A percentile compares a stretch with the other conserved stretches of the same genome.
Conservation (phyloP, 306 rosid genomes). For the Rubus parviflorus region DNA sequence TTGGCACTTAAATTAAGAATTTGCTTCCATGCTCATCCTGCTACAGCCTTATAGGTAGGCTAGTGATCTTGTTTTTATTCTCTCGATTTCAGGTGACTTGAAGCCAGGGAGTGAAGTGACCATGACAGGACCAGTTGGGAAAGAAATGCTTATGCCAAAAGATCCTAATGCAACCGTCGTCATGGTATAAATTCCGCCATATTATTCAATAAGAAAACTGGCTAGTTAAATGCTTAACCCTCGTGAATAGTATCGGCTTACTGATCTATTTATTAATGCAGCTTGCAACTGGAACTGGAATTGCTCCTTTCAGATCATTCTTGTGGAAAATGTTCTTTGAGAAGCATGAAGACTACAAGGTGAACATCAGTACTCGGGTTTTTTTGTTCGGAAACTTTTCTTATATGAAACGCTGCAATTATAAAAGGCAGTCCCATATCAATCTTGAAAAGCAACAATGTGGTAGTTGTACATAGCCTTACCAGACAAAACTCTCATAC, state of each 20-base stretch:
- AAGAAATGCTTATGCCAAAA: slow-evolving; percentile 99
- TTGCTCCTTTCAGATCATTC: slow-evolving; percentile 91
- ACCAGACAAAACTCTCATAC: background rate
- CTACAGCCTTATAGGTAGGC: background rate
- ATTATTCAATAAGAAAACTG: background rate
- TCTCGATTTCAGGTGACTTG: slow-evolving; percentile 71
- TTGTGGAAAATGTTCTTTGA: slow-evolving; percentile 98
- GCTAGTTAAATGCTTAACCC: background rate
- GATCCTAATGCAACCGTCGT: slow-evolving; percentile 87
- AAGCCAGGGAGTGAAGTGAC: slow-evolving; percentile 82
- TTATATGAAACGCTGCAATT: background rate
- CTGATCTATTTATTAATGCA: slow-evolving; percentile 29
- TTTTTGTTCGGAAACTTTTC: background rate
- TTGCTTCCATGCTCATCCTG: background rate
- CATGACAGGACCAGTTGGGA: slow-evolving; percentile 93
- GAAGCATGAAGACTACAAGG: slow-evolving; percentile 93
- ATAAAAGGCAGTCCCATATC: background rate
- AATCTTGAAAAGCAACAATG: background rate
- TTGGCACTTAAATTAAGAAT: background rate
- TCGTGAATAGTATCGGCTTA: background rate
- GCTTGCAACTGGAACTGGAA: slow-evolving; percentile 99
- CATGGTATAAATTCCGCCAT: slow-evolving; percentile 55
- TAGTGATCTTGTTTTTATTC: background rate
- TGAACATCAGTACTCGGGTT: slow-evolving; percentile 11
- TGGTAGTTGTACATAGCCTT: background rate